phyloP scores from a whole-genome alignment of 169 alveolate species.

The Eimeria maxima region DNA sequence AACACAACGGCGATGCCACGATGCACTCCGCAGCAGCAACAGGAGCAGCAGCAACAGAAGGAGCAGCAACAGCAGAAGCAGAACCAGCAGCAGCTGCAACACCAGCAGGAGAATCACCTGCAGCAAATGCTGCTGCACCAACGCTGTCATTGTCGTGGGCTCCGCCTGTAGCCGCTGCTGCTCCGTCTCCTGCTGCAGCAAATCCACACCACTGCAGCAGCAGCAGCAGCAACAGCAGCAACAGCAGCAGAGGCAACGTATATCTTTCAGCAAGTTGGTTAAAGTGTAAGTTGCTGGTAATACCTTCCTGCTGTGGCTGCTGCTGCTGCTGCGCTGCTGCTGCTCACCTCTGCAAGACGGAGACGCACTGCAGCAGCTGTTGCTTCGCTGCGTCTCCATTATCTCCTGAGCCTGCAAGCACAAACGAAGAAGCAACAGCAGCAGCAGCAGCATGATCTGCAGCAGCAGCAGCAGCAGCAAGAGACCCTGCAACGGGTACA shows the following conservation, averaged over 20 bases:
- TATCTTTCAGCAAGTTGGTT: background rate
- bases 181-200: background rate
- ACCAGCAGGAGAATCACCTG: conserved; percentile 4
- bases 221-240: background rate
- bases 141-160: background rate
- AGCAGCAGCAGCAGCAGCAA: background rate
- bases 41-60: background rate
- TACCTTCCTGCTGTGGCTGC: background rate
- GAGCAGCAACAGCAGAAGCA: conserved; percentile 36
- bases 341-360: conserved; percentile 39
- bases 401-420: background rate
- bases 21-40: background rate
- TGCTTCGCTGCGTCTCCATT: conserved; percentile 6
- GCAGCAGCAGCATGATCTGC: background rate
- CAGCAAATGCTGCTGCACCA: background rate
- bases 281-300: background rate
- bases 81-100: conserved; percentile 31
- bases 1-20: background rate
- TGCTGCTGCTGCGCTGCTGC: conserved; percentile 72
- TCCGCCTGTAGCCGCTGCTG: background rate
- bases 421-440: background rate
- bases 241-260: background rate
- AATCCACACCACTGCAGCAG: conserved; percentile 29
- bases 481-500: background rate
- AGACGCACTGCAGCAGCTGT: conserved; percentile 62